Evolutionary conservation across 805 yeast species (phyloP), one percentile per base, ranked within the genome.

Genomic region (Helenozyma rhizophorensis): DNA sequence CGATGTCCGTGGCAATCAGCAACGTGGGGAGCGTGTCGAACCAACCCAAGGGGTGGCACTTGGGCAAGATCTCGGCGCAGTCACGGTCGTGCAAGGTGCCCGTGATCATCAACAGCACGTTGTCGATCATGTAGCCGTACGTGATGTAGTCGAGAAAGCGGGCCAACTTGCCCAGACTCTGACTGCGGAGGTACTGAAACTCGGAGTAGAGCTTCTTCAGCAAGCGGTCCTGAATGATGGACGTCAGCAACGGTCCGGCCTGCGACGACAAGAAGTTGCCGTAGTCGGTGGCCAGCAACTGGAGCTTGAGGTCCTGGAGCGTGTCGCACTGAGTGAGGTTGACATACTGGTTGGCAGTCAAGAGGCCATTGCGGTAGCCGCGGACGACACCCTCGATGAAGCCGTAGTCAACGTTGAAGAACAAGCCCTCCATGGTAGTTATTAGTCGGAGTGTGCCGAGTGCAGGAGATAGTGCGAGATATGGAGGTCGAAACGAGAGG

Each of bases 31-130:
- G 75, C 6, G 97, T 90, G 49, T 93, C 98, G 53, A 93, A 93
- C 96, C 97, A 89, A 27, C 99, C 99, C 48, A 93, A 70, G 0
- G 98, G 98, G 57, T 93, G 95, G 58, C 96, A 88, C 56, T 96
- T 80, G 38, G 79, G 78, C 51, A 93, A 72, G 32, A 94, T 82
- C 53, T 93, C 98, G 25, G 78, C 63, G 53, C 85, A 79, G 60
- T 94, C 96, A 52, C 97, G 76, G 53, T 89, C 95, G 56, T 93
- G 98, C 40, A 93, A 76, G 0, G 98, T 88, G 14, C 99, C 99
- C 1, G 97, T 89, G 53, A 93, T 90, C 83, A 93, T 83, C 53
- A 93, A 70, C 15, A 93, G 85, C 24, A 93, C 96, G 59, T 93
- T 93, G 65, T 93, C 98, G 53, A 93, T 94, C 99, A 93, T 93